A percentile compares a stretch with the other conserved stretches of the same genome.
phyloP scores from a whole-genome alignment of 805 yeast genomes.

The Metschnikowia lochheadii region DNA sequence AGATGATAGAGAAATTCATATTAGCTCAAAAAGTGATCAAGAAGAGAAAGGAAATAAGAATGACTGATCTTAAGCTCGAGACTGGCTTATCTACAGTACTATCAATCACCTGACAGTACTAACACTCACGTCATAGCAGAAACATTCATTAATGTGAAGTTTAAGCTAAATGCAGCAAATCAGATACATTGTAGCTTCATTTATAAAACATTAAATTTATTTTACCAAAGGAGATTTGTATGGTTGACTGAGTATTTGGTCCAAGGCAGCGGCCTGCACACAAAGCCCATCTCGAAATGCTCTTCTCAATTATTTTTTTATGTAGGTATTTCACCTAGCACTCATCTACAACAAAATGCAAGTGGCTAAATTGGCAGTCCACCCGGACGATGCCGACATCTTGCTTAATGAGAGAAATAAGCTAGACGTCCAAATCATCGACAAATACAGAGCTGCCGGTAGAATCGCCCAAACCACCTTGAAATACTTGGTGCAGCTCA shows the following conservation, averaged over 20 bases:
- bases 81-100: too few relatives aligned
- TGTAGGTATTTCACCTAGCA: background rate
- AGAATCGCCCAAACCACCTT: conserved; percentile 83
- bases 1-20: too few relatives aligned
- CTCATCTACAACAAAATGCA: conserved; percentile 45
- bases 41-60: too few relatives aligned
- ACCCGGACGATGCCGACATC: conserved; percentile 68
- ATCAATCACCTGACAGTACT: too few relatives aligned
- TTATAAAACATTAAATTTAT: too few relatives aligned
- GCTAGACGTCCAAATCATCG: conserved; percentile 56
- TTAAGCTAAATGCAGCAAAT: too few relatives aligned
- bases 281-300: conserved; percentile 14
- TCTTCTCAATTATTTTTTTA: conserved; percentile 7
- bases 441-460: conserved; percentile 86
- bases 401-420: conserved; percentile 70
- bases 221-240: background rate
- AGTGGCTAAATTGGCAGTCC: conserved; percentile 69
- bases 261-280: conserved; percentile 9
- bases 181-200: too few relatives aligned
- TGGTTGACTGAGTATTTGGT: background rate
- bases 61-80: too few relatives aligned
- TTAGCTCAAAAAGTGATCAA: too few relatives aligned
- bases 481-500: conserved; percentile 57
- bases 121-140: too few relatives aligned
- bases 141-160: too few relatives aligned